Evolutionary conservation across 2,329 filamentous ascomycete genomes (phyloP).

Genomic region (Alternaria viburni): DNA sequence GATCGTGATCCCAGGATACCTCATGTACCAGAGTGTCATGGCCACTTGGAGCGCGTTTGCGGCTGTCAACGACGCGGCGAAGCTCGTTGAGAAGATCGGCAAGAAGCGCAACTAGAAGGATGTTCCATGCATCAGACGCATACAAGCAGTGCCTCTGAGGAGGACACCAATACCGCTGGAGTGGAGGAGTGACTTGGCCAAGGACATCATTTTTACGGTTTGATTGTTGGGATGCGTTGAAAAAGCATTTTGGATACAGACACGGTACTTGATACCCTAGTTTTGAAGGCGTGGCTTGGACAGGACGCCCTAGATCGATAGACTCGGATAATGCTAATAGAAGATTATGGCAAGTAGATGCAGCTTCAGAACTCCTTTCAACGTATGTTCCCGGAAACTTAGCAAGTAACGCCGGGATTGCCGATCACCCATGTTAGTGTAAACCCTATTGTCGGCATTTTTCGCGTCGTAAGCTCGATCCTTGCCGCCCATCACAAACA

Average conservation of each 20-base stretch:
- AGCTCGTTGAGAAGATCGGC: conserved; percentile 34
- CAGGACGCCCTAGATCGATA: neutral
- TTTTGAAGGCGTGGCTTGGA: neutral
- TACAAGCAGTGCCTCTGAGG: neutral
- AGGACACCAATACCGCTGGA: neutral
- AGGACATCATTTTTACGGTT: neutral
- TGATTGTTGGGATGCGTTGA: neutral
- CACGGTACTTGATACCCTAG: conserved; percentile 5
- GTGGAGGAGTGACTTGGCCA: neutral
- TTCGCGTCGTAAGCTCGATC: neutral
- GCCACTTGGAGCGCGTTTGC: conserved; percentile 43
- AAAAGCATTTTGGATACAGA: neutral
- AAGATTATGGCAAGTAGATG: neutral
- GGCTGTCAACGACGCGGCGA: conserved; percentile 45
- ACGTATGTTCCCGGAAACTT: neutral
- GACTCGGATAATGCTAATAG: conserved; percentile 5
- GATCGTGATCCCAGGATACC: conserved; percentile 63
- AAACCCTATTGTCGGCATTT: neutral
- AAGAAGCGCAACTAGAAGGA: conserved; percentile 39
- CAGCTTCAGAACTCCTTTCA: neutral
- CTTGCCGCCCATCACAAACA: neutral
- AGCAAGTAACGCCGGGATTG: neutral
- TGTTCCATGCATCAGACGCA: neutral
- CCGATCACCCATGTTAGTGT: neutral
- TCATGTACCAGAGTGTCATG: conserved; percentile 44